These are phyloP conservation scores for Tremella mesenterica DNA, from an alignment of 768 basidiomycete genomes.

Conservation along the genomic window DNA sequence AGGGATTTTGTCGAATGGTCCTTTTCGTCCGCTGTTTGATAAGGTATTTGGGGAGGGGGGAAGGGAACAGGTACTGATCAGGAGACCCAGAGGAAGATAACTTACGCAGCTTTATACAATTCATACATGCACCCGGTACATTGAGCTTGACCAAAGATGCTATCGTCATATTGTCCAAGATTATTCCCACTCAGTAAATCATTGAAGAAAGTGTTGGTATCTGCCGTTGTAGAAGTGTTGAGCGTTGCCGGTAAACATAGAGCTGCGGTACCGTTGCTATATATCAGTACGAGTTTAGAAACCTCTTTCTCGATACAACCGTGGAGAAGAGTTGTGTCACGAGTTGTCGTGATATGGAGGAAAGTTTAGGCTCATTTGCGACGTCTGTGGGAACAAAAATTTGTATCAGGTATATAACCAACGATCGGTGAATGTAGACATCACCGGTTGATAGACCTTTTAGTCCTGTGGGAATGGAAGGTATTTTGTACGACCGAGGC, in stretches of 20 bases:
- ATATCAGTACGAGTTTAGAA: not conserved
- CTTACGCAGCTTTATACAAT: slow-evolving; percentile 40
- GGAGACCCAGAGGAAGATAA: too few relatives aligned
- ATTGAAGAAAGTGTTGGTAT: slow-evolving; percentile 36
- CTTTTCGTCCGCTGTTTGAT: too few relatives aligned
- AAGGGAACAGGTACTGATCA: too few relatives aligned
- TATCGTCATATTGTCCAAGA: slow-evolving; percentile 27
- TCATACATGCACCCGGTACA: slow-evolving; percentile 43
- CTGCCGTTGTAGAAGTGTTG: slow-evolving; percentile 21
- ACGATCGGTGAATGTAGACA: not conserved
- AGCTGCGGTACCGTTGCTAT: slow-evolving; percentile 36
- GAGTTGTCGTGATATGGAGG: too few relatives aligned
- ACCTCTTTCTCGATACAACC: too few relatives aligned
- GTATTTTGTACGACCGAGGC: not conserved
- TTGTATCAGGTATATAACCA: not conserved
- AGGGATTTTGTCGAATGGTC: too few relatives aligned
- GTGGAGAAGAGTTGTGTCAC: too few relatives aligned
- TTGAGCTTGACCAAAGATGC: slow-evolving; percentile 25
- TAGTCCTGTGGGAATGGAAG: not conserved
- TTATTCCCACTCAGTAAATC: slow-evolving; percentile 29
- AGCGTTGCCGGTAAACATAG: slow-evolving; percentile 30
- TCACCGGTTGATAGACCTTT: too few relatives aligned
- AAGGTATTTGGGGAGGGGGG: too few relatives aligned
- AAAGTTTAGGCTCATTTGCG: too few relatives aligned
- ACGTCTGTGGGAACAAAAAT: too few relatives aligned